Evolutionary conservation across 1,139 yeast genomes (phyloP), one percentile per base, ranked within the genome.

Genomic region (Geotrichum carabidarum): DNA sequence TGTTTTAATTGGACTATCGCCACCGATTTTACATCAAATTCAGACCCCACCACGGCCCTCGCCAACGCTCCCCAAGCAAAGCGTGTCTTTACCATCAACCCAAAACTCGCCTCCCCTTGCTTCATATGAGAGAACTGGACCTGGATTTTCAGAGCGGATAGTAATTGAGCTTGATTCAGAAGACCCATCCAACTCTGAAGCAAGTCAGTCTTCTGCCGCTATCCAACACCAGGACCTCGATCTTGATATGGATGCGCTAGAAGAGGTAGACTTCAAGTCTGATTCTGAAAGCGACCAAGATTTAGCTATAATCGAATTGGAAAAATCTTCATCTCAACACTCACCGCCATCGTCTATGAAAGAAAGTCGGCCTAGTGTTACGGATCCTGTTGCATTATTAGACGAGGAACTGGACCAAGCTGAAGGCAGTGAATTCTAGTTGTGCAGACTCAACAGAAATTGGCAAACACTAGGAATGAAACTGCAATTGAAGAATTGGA

Each of bases 41-140:
- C 44, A 43, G 54, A 17, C 58, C 32, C 41, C 56, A 44, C 38
- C 36, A 18, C 57, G 36, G 50, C 42, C 34, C n/a, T 48, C 35
- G 9, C 53, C 45, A 31, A 45, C 14, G 44, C 42, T 2, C 44
- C 55, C 50, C 1, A 49, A 41, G 3, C 34, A n/a, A 8, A 22
- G 27, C 27, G 27, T 3, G 3, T 5, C 27, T 3, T 22, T 5
- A 22, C 27, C 27, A 22, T 5, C 3, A 22, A 22, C 5, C 5
- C 27, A 22, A 22, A 5, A 22, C 27, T 22, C 27, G 3, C 5
- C 27, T 22, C 27, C 27, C 5, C 27, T 22, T 22, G 27, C 27
- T 22, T 49, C 27, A 18, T 48, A 40, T 9, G 48, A 35, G 2
- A 44, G 11, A 4, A 36, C 11, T 11, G 31, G 14, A 4, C 31